Percentiles rank a stretch among this genome's conserved stretches.
Evolutionary conservation across 2,329 filamentous ascomycete genomes (phyloP).

Genomic region (Claviceps quebecensis): DNA sequence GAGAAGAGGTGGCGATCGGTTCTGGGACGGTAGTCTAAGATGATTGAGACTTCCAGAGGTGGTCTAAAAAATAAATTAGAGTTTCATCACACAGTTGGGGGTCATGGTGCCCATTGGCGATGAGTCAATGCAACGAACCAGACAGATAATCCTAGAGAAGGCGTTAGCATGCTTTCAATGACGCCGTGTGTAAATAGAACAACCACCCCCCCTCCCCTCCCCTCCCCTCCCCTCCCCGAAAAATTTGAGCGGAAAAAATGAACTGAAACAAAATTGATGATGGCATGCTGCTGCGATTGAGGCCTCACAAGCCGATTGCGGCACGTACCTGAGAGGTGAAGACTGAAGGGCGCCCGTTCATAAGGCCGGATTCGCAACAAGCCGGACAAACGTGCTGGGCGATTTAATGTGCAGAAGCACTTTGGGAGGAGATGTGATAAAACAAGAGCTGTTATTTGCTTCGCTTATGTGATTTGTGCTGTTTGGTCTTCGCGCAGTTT

Average conservation of each 20-base stretch:
- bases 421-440: conserved; percentile 1
- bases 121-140: conserved; percentile 37
- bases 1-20: not conserved
- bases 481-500: not conserved
- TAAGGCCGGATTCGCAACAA: conserved; percentile 48
- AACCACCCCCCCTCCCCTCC: not conserved
- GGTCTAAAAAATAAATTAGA: conserved; percentile 17
- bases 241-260: not conserved
- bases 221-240: not conserved
- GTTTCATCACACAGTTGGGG: conserved; percentile 14
- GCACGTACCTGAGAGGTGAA: conserved; percentile 69
- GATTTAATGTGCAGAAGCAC: conserved; percentile 8
- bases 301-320: conserved; percentile 10
- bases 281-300: no score
- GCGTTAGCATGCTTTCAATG: conserved; percentile 24
- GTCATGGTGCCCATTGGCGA: conserved; percentile 19
- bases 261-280: not conserved
- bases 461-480: not conserved
- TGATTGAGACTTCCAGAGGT: conserved; percentile 28
- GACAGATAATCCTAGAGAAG: conserved; percentile 57
- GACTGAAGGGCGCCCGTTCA: conserved; percentile 72
- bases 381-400: conserved; percentile 15
- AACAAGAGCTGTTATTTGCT: not conserved
- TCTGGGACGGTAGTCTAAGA: conserved; percentile 10
- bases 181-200: not conserved